Evolutionary conservation across 2,329 filamentous ascomycete species (phyloP), one percentile per base, ranked within the genome.

Genomic region (Pseudocercospora fuligena): DNA sequence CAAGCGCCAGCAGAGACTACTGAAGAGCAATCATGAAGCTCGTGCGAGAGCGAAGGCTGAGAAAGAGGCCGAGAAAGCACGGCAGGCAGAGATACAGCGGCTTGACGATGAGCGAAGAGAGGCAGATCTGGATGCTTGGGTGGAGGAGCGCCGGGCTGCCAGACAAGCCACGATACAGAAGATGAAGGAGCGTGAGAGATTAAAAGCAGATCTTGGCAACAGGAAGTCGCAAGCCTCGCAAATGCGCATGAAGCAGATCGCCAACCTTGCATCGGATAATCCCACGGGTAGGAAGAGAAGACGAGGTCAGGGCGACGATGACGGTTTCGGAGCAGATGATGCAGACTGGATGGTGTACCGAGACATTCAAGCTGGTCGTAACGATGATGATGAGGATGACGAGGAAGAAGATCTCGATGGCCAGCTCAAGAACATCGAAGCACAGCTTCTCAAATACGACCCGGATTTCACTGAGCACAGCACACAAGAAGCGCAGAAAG

Each of bases 311-410:
- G 94, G 97, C 76, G 94, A 98, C 76, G 95, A 99, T 74, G 95
- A 99, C 77, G 93, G 92, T 67, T 99, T 99, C 76, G 95, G 95
- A 64, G 94, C 94, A 59, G 94, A 99, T 78, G 95, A 99, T 76
- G 94, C 96, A 65, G 95, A 99, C 79, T 99, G 95, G 95, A 93
- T 93, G 65, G 93, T 99, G 14, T 99, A 99, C 80, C 90, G 95
- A 61, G 92, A 92, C 47, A 96, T 98, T 65, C 92, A 93, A 1
- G 93, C 92, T 0, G 93, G 93, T 60, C 90, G 91, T 61, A 92
- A 94, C 68, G 94, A 97, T 72, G 92, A 95, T 69, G 94, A 97
- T 72, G 94, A 97, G 62, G 93, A 96, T 43, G 93, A 97, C 60
- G 94, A 97, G 77, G 94, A 98, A 77, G 92, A 94, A 78, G 94